phyloP scores from a whole-genome alignment of 768 basidiomycete genomes.

The Tricholoma sp. region DNA sequence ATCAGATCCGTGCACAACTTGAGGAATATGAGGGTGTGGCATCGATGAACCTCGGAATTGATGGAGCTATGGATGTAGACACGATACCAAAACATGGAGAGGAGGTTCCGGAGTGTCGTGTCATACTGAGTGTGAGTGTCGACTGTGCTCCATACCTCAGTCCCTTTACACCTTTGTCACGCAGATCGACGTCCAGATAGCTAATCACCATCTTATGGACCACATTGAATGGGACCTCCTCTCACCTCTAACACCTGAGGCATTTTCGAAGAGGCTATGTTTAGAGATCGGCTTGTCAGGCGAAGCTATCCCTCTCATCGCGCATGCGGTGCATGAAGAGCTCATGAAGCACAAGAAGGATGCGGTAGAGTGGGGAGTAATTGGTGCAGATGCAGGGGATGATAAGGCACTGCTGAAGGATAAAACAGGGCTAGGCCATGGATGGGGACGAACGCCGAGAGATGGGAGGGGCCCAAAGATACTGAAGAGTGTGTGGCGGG shows the following conservation, averaged over 20 bases:
- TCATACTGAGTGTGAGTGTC: slow-evolving; percentile 68
- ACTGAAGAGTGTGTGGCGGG: slow-evolving; percentile 87
- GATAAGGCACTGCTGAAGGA: slow-evolving; percentile 62
- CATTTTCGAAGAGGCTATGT: slow-evolving; percentile 76
- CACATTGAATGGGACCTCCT: slow-evolving; percentile 99
- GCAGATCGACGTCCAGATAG: slow-evolving; percentile 96
- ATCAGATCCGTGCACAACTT: slow-evolving; percentile 85
- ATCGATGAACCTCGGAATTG: slow-evolving; percentile 66
- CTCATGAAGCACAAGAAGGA: slow-evolving; percentile 94
- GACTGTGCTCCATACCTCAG: neutral
- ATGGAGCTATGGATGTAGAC: slow-evolving; percentile 45
- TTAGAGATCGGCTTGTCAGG: slow-evolving; percentile 83
- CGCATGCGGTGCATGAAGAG: slow-evolving; percentile 94
- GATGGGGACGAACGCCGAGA: slow-evolving; percentile 71
- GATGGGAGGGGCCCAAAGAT: slow-evolving; percentile 78
- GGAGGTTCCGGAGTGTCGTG: slow-evolving; percentile 73
- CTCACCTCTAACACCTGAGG: slow-evolving; percentile 85
- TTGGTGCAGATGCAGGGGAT: slow-evolving; percentile 51
- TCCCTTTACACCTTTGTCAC: neutral
- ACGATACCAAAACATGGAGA: slow-evolving; percentile 40
- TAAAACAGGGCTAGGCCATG: slow-evolving; percentile 76
- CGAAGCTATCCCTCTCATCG: slow-evolving; percentile 83
- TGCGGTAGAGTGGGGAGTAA: slow-evolving; percentile 89
- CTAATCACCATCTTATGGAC: slow-evolving; percentile 85
- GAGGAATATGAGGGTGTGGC: slow-evolving; percentile 87